Conservation (phyloP, 768 basidiomycete species). For the Suillus luteus region DNA sequence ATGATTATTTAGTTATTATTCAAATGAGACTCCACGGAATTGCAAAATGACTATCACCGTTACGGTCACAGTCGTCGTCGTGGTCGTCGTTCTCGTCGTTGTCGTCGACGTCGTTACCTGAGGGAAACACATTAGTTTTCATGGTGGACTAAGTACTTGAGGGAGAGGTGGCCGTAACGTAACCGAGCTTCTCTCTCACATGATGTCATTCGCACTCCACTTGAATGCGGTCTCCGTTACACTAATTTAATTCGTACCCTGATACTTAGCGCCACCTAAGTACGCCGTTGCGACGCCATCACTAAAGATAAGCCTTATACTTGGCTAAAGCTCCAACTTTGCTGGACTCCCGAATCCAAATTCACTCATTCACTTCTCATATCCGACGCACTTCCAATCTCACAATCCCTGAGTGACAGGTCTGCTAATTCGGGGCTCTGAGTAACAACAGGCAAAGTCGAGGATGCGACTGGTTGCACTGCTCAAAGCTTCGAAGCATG, state of each 20-base stretch:
- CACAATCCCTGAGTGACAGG: too few relatives aligned
- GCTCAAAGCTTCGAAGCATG: too few relatives aligned
- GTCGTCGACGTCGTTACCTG: not conserved
- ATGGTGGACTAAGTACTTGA: not conserved
- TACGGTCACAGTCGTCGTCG: not conserved
- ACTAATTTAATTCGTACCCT: not conserved
- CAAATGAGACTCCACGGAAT: not conserved
- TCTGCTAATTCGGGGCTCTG: too few relatives aligned
- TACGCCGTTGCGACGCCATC: not conserved
- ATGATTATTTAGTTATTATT: constrained; percentile 2
- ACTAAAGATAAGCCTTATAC: too few relatives aligned
- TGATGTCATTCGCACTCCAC: not conserved
- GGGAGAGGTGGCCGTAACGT: not conserved
- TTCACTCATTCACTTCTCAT: too few relatives aligned
- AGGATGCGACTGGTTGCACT: too few relatives aligned
- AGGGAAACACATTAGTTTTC: not conserved
- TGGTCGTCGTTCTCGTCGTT: not conserved
- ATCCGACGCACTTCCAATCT: too few relatives aligned
- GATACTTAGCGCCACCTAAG: not conserved
- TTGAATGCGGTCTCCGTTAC: not conserved
- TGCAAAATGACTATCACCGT: not conserved
- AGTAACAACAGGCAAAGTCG: too few relatives aligned
- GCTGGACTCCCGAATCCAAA: too few relatives aligned
- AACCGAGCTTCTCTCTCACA: not conserved
- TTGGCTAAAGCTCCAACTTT: too few relatives aligned